Evolutionary conservation across 1,139 yeast genomes (phyloP).

Genomic region (Saccharomyces hybrid): DNA sequence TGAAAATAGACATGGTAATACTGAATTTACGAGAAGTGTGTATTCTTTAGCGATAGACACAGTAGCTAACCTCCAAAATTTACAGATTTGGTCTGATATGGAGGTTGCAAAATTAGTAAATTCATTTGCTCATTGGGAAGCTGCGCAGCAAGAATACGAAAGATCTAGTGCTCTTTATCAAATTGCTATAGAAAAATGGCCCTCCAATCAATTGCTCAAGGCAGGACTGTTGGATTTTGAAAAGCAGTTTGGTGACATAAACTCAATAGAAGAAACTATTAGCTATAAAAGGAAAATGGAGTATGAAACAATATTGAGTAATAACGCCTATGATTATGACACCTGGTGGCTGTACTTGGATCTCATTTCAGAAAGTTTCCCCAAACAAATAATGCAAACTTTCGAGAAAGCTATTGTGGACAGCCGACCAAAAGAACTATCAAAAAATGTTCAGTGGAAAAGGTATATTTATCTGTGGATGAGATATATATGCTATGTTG

Average conservation of each 20-base stretch:
- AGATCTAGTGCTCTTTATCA: conserved; percentile 59
- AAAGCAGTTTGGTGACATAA: conserved; percentile 52
- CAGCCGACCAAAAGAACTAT: conserved; percentile 31
- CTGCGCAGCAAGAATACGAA: conserved; percentile 51
- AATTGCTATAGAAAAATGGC: conserved; percentile 36
- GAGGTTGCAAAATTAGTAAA: conserved; percentile 36
- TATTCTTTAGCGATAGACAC: conserved; percentile 63
- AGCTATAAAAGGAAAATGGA: conserved; percentile 45
- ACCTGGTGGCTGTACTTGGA: conserved; percentile 73
- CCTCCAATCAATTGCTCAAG: conserved; percentile 39
- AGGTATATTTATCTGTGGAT: conserved; percentile 67
- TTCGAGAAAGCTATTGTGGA: conserved; percentile 43
- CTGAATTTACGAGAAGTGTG: conserved; percentile 48
- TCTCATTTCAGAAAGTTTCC: conserved; percentile 34
- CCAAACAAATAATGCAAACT: conserved; percentile 29
- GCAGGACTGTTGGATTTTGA: conserved; percentile 52
- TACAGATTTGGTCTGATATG: background rate
- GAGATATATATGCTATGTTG: conserved; percentile 57
- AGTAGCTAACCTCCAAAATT: conserved; percentile 30
- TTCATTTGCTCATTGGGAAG: conserved; percentile 72
- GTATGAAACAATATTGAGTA: conserved; percentile 44
- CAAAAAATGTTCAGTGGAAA: conserved; percentile 46
- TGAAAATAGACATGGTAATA: conserved; percentile 49
- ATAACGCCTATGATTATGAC: conserved; percentile 56
- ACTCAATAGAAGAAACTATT: conserved; percentile 47